Base-by-base conservation (phyloP, 768 basidiomycete species). In the Kwoniella bestiolae region DNA sequence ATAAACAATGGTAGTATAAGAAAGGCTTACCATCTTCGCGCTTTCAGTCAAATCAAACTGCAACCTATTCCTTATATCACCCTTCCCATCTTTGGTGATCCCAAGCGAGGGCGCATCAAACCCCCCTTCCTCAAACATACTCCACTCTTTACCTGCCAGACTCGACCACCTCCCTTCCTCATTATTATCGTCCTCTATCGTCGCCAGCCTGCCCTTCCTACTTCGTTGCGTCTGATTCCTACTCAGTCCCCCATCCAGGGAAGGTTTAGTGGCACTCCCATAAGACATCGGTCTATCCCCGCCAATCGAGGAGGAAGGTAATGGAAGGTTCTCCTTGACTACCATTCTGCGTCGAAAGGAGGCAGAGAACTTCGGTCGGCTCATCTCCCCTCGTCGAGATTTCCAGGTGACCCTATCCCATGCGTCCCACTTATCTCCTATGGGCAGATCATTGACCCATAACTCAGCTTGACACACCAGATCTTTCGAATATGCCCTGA, bases 1-100 rank as follows among this genome's bases (percentile, higher is more conserved):
- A n/a, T n/a, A n/a, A n/a, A n/a, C n/a, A n/a, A n/a, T n/a, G n/a
- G n/a, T n/a, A n/a, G n/a, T n/a, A n/a, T n/a, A n/a, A n/a, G n/a
- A n/a, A 45, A 1, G 55, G 68, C 88, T 71, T 59, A 86, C 87
- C 78, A 84, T 85, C 67, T 91, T 85, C 26, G 94, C 94, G 61
- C 88, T 85, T 82, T 98, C 96, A 0, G 89, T 94, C 68, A 97
- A 80, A 79, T 98, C 94, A 80, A 99, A 98, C 75, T 92, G 87
- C 32, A 98, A 84, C 81, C 91, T 91, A 81, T 88, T 49, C 50
- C 59, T 65, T 8, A 74, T 68, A 34, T 90, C 69, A 87, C 84
- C 50, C 83, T 82, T 26, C 11, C 51, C 34, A 23, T 31, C 41
- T 18, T 41, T 31, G 18, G 14, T 29, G 3, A 32, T 29, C 5